A percentile compares a stretch with the other conserved stretches of the same genome.
Evolutionary conservation across 1,284 basidiomycete species (phyloP).

Genomic region (Coniferiporia weirii): DNA sequence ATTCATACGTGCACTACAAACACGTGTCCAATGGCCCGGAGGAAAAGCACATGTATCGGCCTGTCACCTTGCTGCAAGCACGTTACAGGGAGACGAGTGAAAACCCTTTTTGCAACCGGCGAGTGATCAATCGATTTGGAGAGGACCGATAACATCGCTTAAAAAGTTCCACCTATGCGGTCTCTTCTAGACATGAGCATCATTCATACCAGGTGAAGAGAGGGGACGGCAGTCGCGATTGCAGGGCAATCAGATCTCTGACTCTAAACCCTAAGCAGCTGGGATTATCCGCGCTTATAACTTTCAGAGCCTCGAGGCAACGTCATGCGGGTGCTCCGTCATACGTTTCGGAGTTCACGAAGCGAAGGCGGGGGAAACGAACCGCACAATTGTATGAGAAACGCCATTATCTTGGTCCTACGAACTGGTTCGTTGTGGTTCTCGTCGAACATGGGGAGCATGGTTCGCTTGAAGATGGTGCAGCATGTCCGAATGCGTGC

Average conservation of each 20-base stretch:
- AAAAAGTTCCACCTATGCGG: neutral
- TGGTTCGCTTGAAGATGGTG: constrained; percentile 8
- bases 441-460: constrained; percentile 3
- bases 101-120: constrained; percentile 5
- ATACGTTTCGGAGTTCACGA: neutral
- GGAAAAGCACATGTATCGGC: constrained; percentile 8
- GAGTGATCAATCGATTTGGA: constrained; percentile 18
- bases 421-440: constrained; percentile 2
- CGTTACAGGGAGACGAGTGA: constrained; percentile 15
- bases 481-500: constrained; percentile 15
- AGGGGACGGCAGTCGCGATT: neutral
- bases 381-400: constrained; percentile 5
- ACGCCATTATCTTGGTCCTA: constrained; percentile 11
- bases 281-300: neutral
- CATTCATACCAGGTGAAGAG: constrained; percentile 1
- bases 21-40: constrained; percentile 14
- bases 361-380: neutral
- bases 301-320: constrained; percentile 6
- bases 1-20: constrained; percentile 4
- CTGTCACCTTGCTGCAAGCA: constrained; percentile 17
- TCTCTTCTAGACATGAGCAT: constrained; percentile 8
- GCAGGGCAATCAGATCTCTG: constrained; percentile 8
- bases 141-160: constrained; percentile 14
- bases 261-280: neutral
- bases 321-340: constrained; percentile 9